phyloP scores from a whole-genome alignment of 129 eudicot genomes.

The Arctium lappa region DNA sequence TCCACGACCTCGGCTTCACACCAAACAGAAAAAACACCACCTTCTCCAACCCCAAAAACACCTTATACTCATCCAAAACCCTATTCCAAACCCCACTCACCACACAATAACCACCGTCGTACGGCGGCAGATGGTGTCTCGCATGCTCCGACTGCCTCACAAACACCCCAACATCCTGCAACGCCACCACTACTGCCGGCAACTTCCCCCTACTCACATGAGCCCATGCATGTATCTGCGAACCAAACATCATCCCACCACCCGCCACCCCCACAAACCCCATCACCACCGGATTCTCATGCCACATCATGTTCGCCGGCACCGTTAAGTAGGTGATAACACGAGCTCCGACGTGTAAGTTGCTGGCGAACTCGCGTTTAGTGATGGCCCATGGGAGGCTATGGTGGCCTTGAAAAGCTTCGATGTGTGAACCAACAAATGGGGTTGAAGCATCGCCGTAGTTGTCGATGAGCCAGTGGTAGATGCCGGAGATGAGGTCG shows the following conservation, averaged over 20 bases:
- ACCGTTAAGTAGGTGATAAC: conserved; percentile 29
- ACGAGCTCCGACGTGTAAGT: conserved; percentile 51
- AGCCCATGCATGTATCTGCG: conserved; percentile 71
- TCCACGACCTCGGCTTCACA: conserved; percentile 65
- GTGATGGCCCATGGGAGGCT: conserved; percentile 61
- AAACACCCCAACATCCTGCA: conserved; percentile 64
- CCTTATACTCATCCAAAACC: conserved; percentile 46
- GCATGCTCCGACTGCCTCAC: conserved; percentile 59
- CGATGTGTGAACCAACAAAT: conserved; percentile 57
- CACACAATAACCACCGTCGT: conserved; percentile 60
- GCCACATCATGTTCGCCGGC: conserved; percentile 26
- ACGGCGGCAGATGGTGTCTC: conserved; percentile 66
- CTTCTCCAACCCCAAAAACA: conserved; percentile 62
- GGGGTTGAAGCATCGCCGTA: conserved; percentile 65
- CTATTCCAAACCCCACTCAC: conserved; percentile 74
- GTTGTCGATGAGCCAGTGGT: conserved; percentile 80
- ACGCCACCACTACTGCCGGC: conserved; percentile 55
- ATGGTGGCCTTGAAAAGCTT: conserved; percentile 72
- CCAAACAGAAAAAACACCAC: conserved; percentile 54
- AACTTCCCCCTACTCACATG: conserved; percentile 55
- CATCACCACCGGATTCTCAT: conserved; percentile 33
- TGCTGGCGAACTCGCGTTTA: conserved; percentile 59
- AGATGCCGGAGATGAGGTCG: conserved; percentile 67
- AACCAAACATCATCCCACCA: conserved; percentile 71
- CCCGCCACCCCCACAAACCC: conserved; percentile 51